A percentile compares a stretch with the other conserved stretches of the same genome.
These are phyloP conservation scores for Myriangium duriaei DNA, from an alignment of 2,329 filamentous ascomycete species.

Conservation along the genomic window DNA sequence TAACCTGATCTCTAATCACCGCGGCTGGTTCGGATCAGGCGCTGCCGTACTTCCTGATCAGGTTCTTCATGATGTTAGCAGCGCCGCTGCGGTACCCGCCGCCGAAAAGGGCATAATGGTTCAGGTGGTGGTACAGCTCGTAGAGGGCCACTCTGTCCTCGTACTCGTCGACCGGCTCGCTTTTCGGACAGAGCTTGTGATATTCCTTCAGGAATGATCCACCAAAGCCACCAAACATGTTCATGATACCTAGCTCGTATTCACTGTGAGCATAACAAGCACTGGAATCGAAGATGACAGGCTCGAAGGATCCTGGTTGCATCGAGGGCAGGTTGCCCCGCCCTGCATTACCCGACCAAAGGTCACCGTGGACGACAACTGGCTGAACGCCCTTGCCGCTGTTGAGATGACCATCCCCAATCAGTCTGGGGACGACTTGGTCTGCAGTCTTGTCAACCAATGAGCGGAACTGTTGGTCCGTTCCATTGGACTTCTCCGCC, in stretches of 20 bases:
- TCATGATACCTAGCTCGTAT: slow-evolving; percentile 88
- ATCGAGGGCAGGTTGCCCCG: slow-evolving; percentile 47
- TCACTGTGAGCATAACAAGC: slow-evolving; percentile 77
- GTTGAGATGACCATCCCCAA: slow-evolving; percentile 55
- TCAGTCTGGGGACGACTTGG: slow-evolving; percentile 60
- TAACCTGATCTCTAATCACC: too few species aligned
- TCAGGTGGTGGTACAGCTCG: slow-evolving; percentile 78
- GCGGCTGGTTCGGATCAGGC: background rate
- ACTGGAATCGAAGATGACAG: slow-evolving; percentile 73
- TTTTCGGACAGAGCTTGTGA: slow-evolving; percentile 59
- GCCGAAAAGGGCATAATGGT: slow-evolving; percentile 78
- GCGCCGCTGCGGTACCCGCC: slow-evolving; percentile 65
- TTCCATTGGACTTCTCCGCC: slow-evolving; percentile 49
- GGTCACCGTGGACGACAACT: slow-evolving; percentile 76
- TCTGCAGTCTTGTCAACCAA: slow-evolving; percentile 53
- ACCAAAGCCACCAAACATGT: slow-evolving; percentile 87
- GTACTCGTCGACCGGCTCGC: slow-evolving; percentile 70
- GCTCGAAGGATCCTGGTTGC: slow-evolving; percentile 41
- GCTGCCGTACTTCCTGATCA: slow-evolving; percentile 60
- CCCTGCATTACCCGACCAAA: slow-evolving; percentile 84
- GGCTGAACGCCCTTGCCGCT: slow-evolving; percentile 51
- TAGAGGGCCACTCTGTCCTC: slow-evolving; percentile 73
- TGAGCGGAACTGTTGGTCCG: slow-evolving; percentile 47
- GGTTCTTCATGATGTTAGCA: slow-evolving; percentile 62
- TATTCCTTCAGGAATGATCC: slow-evolving; percentile 64